Conservation (phyloP, 352 stramenopile genomes). For the Globisporangium cederbergense region DNA sequence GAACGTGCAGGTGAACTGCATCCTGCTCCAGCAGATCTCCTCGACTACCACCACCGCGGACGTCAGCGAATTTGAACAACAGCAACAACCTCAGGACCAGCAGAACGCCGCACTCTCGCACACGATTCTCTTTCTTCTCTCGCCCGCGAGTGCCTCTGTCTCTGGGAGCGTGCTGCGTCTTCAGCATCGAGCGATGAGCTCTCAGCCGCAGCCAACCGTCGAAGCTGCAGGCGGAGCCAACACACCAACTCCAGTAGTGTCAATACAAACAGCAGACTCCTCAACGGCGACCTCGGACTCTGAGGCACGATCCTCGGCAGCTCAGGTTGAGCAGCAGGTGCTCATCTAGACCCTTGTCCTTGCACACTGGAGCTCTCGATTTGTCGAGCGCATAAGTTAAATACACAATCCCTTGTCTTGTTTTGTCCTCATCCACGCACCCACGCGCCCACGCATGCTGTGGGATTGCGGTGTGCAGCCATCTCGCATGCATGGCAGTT, state of each 20-base stretch:
- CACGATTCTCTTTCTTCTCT: conserved; percentile 62
- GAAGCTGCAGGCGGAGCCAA: background rate
- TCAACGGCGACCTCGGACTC: background rate
- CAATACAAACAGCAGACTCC: background rate
- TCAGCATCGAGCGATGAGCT: conserved; percentile 16
- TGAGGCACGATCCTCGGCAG: conserved; percentile 13
- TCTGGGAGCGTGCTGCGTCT: conserved; percentile 58
- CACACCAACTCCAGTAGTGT: background rate
- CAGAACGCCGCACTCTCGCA: conserved; percentile 35
- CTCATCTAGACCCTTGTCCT: background rate
- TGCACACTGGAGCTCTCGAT: background rate
- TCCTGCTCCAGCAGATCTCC: conserved; percentile 31
- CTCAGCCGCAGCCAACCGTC: background rate
- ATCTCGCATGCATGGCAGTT: too few relatives aligned
- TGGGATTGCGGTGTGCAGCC: too few relatives aligned
- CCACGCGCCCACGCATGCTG: too few relatives aligned
- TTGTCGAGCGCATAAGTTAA: conserved; percentile 9
- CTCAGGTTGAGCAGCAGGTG: conserved; percentile 6
- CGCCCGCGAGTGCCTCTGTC: conserved; percentile 38
- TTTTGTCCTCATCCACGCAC: background rate
- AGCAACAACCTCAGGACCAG: conserved; percentile 5
- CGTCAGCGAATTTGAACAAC: background rate
- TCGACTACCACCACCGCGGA: background rate
- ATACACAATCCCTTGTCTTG: background rate
- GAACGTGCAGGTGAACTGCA: conserved; percentile 55